Percentiles rank a stretch among this genome's conserved stretches.
phyloP scores from a whole-genome alignment of 2,329 filamentous ascomycete genomes.

The Periglandula ipomoeae region DNA sequence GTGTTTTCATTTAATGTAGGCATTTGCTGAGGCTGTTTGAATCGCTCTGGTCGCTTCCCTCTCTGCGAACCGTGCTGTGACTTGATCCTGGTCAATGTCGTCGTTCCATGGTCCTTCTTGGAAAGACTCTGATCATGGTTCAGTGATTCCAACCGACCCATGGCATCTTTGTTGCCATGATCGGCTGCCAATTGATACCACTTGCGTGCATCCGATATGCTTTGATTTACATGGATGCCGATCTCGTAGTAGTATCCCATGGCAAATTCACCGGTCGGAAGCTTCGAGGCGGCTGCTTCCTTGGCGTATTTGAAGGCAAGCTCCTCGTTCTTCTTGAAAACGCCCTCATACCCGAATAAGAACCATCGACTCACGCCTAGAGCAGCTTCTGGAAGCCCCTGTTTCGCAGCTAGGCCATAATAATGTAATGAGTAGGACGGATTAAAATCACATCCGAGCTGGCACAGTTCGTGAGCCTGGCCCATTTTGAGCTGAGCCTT shows the following conservation, averaged over 20 bases:
- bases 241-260: constrained; percentile 98
- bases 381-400: constrained; percentile 88
- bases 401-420: constrained; percentile 83
- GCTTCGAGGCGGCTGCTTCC: constrained; percentile 69
- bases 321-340: constrained; percentile 93
- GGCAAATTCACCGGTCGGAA: constrained; percentile 89
- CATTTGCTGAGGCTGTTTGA: constrained; percentile 41
- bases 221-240: constrained; percentile 81
- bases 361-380: constrained; percentile 99
- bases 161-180: constrained; percentile 86
- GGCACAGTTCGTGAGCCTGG: constrained; percentile 87
- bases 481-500: constrained; percentile 98
- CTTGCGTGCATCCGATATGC: constrained; percentile 68
- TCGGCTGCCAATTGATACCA: constrained; percentile 90
- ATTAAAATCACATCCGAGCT: constrained; percentile 90
- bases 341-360: constrained; percentile 82
- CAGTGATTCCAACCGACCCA: constrained; percentile 73
- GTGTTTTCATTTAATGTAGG: constrained; percentile 39
- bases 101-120: constrained; percentile 85
- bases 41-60: constrained; percentile 51
- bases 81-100: constrained; percentile 82
- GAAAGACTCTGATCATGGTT: constrained; percentile 75
- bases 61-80: constrained; percentile 64
- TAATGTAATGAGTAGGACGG: constrained; percentile 90
- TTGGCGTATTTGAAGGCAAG: constrained; percentile 86